phyloP scores from a whole-genome alignment of 1,284 basidiomycete genomes.

The Leccinum subrobustum region DNA sequence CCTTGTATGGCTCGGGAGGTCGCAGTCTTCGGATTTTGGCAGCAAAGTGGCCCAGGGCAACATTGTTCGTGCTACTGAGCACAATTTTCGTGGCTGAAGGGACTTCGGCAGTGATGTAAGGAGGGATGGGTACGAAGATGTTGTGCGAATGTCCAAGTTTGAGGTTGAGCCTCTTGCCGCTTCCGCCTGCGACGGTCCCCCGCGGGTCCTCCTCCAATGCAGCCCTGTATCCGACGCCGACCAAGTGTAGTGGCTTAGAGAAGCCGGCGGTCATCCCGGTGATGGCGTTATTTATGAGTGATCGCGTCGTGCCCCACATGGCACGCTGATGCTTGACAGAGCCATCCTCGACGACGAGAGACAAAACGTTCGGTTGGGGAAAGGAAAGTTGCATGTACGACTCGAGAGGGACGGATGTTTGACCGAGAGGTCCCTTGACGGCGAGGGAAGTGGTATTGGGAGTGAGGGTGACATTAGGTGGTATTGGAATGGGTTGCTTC shows the following conservation, averaged over 20 bases:
- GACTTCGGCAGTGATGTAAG: constrained; percentile 75
- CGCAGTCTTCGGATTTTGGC: constrained; percentile 83
- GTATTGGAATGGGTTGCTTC: constrained; percentile 73
- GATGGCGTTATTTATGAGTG: constrained; percentile 87
- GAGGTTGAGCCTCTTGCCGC: constrained; percentile 73
- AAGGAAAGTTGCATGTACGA: constrained; percentile 67
- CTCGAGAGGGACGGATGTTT: constrained; percentile 66
- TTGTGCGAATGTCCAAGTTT: constrained; percentile 93
- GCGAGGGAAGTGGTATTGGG: constrained; percentile 51
- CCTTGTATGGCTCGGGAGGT: constrained; percentile 96
- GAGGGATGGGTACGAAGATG: constrained; percentile 80
- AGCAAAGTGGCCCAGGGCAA: constrained; percentile 82
- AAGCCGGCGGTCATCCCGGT: constrained; percentile 90
- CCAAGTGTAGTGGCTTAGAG: constrained; percentile 78
- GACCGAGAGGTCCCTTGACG: constrained; percentile 78
- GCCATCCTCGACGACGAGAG: constrained; percentile 72
- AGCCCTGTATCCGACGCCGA: constrained; percentile 94
- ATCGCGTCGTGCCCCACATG: constrained; percentile 93
- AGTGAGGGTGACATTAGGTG: constrained; percentile 62
- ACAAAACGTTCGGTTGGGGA: constrained; percentile 46
- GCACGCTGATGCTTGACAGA: constrained; percentile 75
- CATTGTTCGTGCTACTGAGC: constrained; percentile 72
- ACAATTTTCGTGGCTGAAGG: constrained; percentile 70
- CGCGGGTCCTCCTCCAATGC: constrained; percentile 85
- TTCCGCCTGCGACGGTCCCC: constrained; percentile 54